Percentiles rank a stretch among this genome's conserved stretches.
These are phyloP conservation scores for Adiantum capillusveneris DNA, from an alignment of 75 land plant species.

Conservation along the genomic window DNA sequence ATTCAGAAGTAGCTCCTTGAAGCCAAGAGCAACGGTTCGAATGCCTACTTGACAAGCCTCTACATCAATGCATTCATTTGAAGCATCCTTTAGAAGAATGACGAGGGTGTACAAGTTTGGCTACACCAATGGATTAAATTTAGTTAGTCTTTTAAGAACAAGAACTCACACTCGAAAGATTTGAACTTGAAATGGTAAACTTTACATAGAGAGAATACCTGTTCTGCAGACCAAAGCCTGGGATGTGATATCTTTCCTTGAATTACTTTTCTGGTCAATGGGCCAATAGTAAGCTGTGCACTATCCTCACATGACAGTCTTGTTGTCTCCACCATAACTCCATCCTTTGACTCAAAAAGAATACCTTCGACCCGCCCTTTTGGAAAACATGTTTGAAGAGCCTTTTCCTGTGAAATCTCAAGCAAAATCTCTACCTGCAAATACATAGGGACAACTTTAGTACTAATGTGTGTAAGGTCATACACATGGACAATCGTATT, in stretches of 20 bases:
- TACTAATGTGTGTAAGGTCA: no score
- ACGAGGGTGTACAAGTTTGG: constrained; percentile 88
- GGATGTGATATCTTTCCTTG: constrained; percentile 50
- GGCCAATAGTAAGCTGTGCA: constrained; percentile 38
- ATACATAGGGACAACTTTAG: no score
- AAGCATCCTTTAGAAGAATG: constrained; percentile 62
- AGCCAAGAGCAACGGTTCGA: constrained; percentile 55
- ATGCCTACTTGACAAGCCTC: constrained; percentile 95
- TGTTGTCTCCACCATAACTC: constrained; percentile 6
- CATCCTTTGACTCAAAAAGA: constrained; percentile 45
- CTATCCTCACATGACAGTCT: constrained; percentile 30
- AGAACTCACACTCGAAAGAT: no score
- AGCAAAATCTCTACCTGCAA: constrained; percentile 76
- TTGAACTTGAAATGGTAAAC: no score
- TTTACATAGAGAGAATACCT: constrained; percentile 28
- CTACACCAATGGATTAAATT: constrained; percentile 29
- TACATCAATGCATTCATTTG: constrained; percentile 60
- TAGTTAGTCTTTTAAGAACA: no score
- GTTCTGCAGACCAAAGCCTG: constrained; percentile 95
- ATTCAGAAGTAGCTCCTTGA: constrained; percentile 80
- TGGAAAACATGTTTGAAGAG: background rate
- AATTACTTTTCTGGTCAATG: constrained; percentile 34
- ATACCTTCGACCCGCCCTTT: background rate
- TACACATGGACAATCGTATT: background rate
- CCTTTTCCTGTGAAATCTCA: constrained; percentile 36